Evolutionary conservation across 441 rosid species (phyloP).

Genomic region (Iberis amara): DNA sequence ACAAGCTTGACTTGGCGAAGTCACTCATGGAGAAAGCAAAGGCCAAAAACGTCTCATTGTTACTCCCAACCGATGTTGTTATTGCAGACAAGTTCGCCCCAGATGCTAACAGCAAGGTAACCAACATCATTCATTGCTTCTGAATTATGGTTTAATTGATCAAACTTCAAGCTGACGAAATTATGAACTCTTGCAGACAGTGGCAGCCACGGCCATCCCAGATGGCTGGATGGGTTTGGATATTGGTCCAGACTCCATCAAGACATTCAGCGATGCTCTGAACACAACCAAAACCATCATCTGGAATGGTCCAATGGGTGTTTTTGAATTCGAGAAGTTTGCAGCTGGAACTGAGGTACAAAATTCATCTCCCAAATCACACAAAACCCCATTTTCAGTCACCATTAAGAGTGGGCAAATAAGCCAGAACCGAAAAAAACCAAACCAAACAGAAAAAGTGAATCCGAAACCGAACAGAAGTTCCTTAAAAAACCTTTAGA

Average conservation of each 20-base stretch:
- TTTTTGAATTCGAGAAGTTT: conserved; percentile 82
- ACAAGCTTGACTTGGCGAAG: conserved; percentile 77
- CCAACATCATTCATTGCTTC: background rate
- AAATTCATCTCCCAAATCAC: background rate
- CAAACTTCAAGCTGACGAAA: conserved; percentile 4
- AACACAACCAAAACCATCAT: conserved; percentile 75
- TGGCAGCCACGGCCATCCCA: conserved; percentile 70
- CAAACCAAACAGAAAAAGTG: background rate
- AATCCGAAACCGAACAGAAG: too few species aligned
- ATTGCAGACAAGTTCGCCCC: conserved; percentile 85
- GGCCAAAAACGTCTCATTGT: conserved; percentile 67
- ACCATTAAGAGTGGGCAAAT: too few species aligned
- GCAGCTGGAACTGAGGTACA: conserved; percentile 85
- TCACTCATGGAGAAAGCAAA: conserved; percentile 83
- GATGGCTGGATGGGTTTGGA: conserved; percentile 99
- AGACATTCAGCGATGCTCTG: conserved; percentile 63
- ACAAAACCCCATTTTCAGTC: too few species aligned
- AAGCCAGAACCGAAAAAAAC: too few species aligned
- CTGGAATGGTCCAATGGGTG: conserved; percentile 99
- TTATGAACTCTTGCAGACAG: conserved; percentile 47
- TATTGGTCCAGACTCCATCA: conserved; percentile 79
- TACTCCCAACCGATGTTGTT: conserved; percentile 79
- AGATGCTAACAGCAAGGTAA: conserved; percentile 86
- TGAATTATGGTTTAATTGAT: background rate
- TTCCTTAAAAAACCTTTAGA: too few species aligned